phyloP scores from a whole-genome alignment of 129 eudicot genomes.

The Scalesia atractyloides region DNA sequence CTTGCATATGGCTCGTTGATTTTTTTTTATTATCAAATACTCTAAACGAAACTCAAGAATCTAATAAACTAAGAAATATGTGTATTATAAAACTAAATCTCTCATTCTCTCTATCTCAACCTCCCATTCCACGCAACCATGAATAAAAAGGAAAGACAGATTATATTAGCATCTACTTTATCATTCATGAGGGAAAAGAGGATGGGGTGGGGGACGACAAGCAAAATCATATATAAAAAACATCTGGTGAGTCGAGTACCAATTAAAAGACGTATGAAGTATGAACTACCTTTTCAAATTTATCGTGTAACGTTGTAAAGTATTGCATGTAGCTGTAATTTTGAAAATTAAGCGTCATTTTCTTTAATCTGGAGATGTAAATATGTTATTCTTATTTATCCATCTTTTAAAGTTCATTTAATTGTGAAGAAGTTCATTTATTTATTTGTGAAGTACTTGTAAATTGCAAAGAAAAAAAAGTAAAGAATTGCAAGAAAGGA shows the following conservation, averaged over 20 bases:
- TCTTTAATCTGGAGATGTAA: too few species aligned
- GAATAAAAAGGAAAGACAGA: constrained; percentile 23
- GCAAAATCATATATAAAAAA: constrained; percentile 13
- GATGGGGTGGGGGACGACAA: constrained; percentile 10
- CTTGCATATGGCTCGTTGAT: constrained; percentile 12
- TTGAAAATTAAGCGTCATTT: neutral
- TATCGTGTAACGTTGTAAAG: neutral
- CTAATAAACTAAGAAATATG: neutral
- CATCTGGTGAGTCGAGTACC: constrained; percentile 11
- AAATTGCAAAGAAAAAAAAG: too few species aligned
- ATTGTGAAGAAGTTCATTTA: too few species aligned
- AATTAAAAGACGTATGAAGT: constrained; percentile 10
- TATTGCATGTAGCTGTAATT: neutral
- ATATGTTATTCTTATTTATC: neutral
- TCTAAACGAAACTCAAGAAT: neutral
- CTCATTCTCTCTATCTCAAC: constrained; percentile 15
- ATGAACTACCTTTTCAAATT: neutral
- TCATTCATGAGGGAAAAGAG: constrained; percentile 9
- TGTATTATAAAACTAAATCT: neutral
- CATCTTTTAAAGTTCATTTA: too few species aligned
- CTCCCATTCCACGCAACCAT: constrained; percentile 36
- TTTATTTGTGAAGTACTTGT: too few species aligned
- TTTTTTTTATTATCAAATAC: neutral
- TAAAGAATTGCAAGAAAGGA: too few species aligned
- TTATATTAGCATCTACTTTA: constrained; percentile 31